Conservation (phyloP, 179 eudicot species). For the Beta macrorhiza region DNA sequence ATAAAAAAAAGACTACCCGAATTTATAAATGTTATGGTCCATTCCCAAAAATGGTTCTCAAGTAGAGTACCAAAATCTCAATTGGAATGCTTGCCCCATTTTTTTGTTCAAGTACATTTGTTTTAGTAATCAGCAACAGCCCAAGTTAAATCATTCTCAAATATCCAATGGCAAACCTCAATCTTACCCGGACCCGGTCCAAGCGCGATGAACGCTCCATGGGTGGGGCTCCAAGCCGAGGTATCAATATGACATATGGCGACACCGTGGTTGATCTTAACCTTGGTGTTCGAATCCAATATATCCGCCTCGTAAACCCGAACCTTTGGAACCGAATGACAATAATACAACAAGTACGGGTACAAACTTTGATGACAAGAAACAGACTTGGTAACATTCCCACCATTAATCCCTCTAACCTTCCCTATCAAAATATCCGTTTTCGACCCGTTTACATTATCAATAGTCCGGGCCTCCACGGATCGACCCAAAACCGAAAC, state of each 20-base stretch:
- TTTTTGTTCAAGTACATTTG: too few species aligned
- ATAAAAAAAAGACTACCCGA: neutral
- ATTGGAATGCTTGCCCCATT: neutral
- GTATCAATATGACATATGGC: constrained; percentile 86
- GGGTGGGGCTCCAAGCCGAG: constrained; percentile 76
- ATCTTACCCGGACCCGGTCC: constrained; percentile 75
- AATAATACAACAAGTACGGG: constrained; percentile 77
- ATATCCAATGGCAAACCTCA: constrained; percentile 88
- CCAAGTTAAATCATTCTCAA: constrained; percentile 84
- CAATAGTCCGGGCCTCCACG: constrained; percentile 58
- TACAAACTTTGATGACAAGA: constrained; percentile 84
- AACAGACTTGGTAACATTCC: constrained; percentile 68
- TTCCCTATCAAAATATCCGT: constrained; percentile 52
- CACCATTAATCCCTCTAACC: constrained; percentile 67
- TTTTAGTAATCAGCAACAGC: constrained; percentile 43
- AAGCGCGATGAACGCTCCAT: constrained; percentile 70
- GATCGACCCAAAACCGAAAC: constrained; percentile 62
- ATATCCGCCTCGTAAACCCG: constrained; percentile 87
- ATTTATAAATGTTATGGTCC: constrained; percentile 9
- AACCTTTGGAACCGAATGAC: constrained; percentile 90
- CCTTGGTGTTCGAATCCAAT: constrained; percentile 51
- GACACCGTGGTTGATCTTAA: constrained; percentile 71
- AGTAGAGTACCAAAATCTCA: constrained; percentile 26
- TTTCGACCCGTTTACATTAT: constrained; percentile 53
- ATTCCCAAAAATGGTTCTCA: constrained; percentile 25